Evolutionary conservation across 1,139 yeast species (phyloP).

Genomic region (Schizosaccharomyces versatilis): DNA sequence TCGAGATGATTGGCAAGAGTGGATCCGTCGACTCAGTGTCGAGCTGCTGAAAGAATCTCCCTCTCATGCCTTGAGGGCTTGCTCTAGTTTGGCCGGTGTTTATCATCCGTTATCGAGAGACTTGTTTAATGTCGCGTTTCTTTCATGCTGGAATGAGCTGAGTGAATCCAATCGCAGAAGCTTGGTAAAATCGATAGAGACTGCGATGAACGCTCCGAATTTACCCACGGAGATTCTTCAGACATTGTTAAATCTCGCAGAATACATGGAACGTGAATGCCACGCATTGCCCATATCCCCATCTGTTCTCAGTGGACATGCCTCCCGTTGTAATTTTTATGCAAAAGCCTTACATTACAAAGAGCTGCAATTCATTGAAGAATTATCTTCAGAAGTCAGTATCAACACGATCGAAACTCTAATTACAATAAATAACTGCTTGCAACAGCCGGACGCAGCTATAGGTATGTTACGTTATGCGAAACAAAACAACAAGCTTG

Average conservation of each 20-base stretch:
- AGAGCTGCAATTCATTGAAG: constrained; percentile 48
- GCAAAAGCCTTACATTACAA: constrained; percentile 93
- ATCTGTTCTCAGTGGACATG: constrained; percentile 72
- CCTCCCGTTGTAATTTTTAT: constrained; percentile 88
- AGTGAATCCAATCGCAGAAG: constrained; percentile 82
- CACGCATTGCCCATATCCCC: constrained; percentile 80
- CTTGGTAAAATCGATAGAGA: constrained; percentile 60
- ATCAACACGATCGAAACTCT: constrained; percentile 56
- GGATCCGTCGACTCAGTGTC: constrained; percentile 74
- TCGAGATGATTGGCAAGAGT: constrained; percentile 93
- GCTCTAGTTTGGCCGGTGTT: constrained; percentile 73
- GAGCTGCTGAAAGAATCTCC: constrained; percentile 83
- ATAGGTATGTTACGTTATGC: constrained; percentile 91
- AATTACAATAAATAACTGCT: constrained; percentile 76
- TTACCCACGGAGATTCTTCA: constrained; percentile 93
- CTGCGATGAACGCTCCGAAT: constrained; percentile 72
- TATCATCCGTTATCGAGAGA: constrained; percentile 79
- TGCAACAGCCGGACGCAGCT: constrained; percentile 94
- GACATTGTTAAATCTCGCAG: constrained; percentile 68
- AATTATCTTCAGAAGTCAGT: constrained; percentile 42
- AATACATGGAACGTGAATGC: constrained; percentile 93
- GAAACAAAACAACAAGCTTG: constrained; percentile 77
- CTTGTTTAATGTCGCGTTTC: constrained; percentile 81
- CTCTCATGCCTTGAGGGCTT: constrained; percentile 81
- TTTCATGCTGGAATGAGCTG: constrained; percentile 86